Percentiles rank a stretch among this genome's conserved stretches.
phyloP scores from a whole-genome alignment of 2,329 filamentous ascomycete species.

The Penicillium concentricum region DNA sequence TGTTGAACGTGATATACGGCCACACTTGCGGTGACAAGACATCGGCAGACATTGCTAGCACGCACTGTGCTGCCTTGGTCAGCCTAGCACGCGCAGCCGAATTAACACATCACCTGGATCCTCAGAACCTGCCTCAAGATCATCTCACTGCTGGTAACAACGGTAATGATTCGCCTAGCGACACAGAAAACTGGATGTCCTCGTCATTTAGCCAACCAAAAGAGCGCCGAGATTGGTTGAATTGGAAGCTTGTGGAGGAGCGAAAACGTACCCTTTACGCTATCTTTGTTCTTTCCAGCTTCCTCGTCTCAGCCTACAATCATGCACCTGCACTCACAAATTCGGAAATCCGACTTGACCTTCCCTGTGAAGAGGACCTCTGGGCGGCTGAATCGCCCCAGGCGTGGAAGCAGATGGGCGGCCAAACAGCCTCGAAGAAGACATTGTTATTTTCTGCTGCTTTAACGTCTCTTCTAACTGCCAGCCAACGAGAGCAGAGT shows the following conservation, averaged over 20 bases:
- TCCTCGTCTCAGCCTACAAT: conserved; percentile 90
- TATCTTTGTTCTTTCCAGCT: conserved; percentile 86
- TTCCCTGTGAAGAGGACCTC: conserved; percentile 91
- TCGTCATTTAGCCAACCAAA: conserved; percentile 36
- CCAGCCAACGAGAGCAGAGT: conserved; percentile 64
- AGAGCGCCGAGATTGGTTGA: conserved; percentile 67
- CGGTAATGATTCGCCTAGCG: conserved; percentile 49
- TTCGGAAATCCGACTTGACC: conserved; percentile 83
- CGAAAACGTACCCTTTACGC: conserved; percentile 89
- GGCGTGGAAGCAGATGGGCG: conserved; percentile 77
- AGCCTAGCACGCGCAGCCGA: conserved; percentile 89
- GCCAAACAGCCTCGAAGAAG: conserved; percentile 68
- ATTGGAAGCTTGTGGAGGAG: conserved; percentile 86
- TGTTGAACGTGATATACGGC: conserved; percentile 92
- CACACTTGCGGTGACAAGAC: conserved; percentile 92
- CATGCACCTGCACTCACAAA: conserved; percentile 88
- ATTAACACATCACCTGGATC: conserved; percentile 54
- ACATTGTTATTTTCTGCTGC: conserved; percentile 78
- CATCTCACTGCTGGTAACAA: conserved; percentile 53
- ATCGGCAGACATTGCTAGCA: conserved; percentile 86
- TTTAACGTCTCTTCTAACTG: conserved; percentile 74
- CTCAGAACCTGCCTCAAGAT: conserved; percentile 38
- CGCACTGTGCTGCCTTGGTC: conserved; percentile 85
- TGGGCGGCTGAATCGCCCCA: conserved; percentile 81
- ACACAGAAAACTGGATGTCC: conserved; percentile 43